Conservation (phyloP, 225 moss, liverwort and hornwort genomes). For the Rhytidiadelphus loreus region DNA sequence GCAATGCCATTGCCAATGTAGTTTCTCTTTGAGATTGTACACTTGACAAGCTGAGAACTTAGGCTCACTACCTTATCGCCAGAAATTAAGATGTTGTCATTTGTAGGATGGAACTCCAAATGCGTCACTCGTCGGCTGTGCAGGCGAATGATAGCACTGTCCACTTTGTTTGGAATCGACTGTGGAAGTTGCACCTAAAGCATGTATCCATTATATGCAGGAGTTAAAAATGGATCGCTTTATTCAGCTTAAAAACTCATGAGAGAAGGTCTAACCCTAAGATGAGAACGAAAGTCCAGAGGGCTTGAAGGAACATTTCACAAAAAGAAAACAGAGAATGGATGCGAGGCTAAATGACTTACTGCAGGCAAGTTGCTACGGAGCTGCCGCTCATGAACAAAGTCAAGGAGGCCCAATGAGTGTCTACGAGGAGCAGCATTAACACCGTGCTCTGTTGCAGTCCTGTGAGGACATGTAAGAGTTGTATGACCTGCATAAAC, state of each 20-base stretch:
- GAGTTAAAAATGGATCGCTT: neutral
- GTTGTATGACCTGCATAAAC: constrained; percentile 70
- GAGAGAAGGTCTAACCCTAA: neutral
- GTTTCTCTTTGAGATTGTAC: neutral
- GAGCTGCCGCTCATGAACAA: constrained; percentile 65
- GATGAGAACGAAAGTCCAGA: neutral
- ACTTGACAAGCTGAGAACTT: neutral
- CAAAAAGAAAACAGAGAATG: neutral
- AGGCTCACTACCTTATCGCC: constrained; percentile 62
- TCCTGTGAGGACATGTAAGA: constrained; percentile 66
- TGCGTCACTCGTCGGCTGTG: constrained; percentile 73
- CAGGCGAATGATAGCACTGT: constrained; percentile 55
- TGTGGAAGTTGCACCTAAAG: constrained; percentile 49
- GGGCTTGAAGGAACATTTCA: neutral
- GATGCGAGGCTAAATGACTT: neutral
- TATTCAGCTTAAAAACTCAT: neutral
- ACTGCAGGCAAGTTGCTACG: constrained; percentile 51
- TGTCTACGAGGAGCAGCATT: constrained; percentile 49
- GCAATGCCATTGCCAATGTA: neutral
- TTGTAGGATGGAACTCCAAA: constrained; percentile 78
- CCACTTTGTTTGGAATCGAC: constrained; percentile 52
- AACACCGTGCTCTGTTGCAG: constrained; percentile 64
- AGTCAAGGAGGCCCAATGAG: constrained; percentile 61
- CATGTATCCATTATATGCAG: neutral
- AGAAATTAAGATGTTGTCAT: constrained; percentile 61